A percentile compares a stretch with the other conserved stretches of the same genome.
phyloP scores from a whole-genome alignment of 306 rosid species.

The Hippophae gyantsensis region DNA sequence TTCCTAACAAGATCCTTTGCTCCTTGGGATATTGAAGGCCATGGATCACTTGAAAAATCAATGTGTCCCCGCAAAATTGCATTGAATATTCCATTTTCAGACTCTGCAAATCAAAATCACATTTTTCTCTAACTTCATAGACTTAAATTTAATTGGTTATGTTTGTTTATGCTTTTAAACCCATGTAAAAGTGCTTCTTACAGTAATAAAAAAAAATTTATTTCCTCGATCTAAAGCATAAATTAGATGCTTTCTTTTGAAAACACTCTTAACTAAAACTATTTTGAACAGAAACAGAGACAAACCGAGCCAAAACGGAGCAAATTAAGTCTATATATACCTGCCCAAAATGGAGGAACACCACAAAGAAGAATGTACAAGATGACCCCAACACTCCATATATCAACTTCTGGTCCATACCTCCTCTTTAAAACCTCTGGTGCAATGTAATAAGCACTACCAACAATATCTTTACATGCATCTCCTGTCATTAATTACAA shows the following conservation, averaged over 20 bases:
- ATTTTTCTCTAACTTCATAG: too few relatives aligned
- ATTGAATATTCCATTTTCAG: conserved; percentile 91
- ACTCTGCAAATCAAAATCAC: conserved; percentile 32
- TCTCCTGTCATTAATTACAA: conserved; percentile 42
- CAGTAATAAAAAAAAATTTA: too few relatives aligned
- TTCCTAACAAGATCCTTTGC: conserved; percentile 94
- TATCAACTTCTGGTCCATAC: conserved; percentile 94
- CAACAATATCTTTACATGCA: conserved; percentile 72
- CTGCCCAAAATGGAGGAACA: conserved; percentile 98
- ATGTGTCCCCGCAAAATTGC: conserved; percentile 70
- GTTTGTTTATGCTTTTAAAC: too few relatives aligned
- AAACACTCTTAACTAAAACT: background rate
- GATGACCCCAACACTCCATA: conserved; percentile 98
- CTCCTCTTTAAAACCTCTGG: conserved; percentile 89
- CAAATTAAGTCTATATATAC: conserved; percentile 14
- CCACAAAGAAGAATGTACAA: conserved; percentile 79
- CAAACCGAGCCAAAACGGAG: background rate
- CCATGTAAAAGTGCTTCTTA: too few relatives aligned
- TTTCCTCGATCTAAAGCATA: too few relatives aligned
- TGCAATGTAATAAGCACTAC: conserved; percentile 92
- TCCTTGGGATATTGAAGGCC: conserved; percentile 75
- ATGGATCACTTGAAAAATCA: conserved; percentile 83
- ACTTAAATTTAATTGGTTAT: too few relatives aligned
- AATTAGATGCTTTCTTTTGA: background rate
- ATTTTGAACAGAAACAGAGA: background rate